Evolutionary conservation across 495 filamentous ascomycete genomes (phyloP), one percentile per base, ranked within the genome.

Genomic region (Hypoxylon trugodes): DNA sequence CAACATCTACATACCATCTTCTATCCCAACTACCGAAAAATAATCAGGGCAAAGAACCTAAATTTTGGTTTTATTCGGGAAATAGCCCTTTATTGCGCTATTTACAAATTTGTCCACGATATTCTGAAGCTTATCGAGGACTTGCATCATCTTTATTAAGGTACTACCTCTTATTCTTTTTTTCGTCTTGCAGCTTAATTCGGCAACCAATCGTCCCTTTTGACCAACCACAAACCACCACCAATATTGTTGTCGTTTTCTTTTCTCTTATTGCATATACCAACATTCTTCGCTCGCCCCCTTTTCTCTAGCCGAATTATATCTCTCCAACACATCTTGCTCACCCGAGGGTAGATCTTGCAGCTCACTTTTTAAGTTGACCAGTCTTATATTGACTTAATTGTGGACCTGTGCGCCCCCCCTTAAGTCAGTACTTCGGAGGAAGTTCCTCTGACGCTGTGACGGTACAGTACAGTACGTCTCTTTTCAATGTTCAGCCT

Each of bases 381-480:
- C 58, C 45, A 61, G 51, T 57, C 51, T 54, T 35, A 19, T 16
- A 16, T 49, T 37, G 19, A 40, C 51, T 57, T 61, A 55, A 42
- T 54, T 65, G 68, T 71, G 60, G 56, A 51, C 35, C 60, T 5
- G 13, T 55, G 49, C 28, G 48, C 56, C 32, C 38, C n/a, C 28
- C 10, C 42, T 46, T 59, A 33, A 66, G 61, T 33, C 55, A n/a
- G n/a, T 55, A 42, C n/a, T 38, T 54, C 61, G 49, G 64, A 58
- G 52, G 40, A 47, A 59, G 36, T 43, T 37, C 38, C 38, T 47
- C 32, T 51, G 18, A 56, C 56, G 33, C 51, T 62, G 60, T 57
- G 50, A 68, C 67, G 68, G 70, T 73, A 70, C 62, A 68, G 68
- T 49, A 68, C 67, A 65, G 70, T 73, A 70, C 62, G 70, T 70